Evolutionary conservation across 2,329 filamentous ascomycete genomes (phyloP), one percentile per base, ranked within the genome.

Genomic region (Fusarium piperis): DNA sequence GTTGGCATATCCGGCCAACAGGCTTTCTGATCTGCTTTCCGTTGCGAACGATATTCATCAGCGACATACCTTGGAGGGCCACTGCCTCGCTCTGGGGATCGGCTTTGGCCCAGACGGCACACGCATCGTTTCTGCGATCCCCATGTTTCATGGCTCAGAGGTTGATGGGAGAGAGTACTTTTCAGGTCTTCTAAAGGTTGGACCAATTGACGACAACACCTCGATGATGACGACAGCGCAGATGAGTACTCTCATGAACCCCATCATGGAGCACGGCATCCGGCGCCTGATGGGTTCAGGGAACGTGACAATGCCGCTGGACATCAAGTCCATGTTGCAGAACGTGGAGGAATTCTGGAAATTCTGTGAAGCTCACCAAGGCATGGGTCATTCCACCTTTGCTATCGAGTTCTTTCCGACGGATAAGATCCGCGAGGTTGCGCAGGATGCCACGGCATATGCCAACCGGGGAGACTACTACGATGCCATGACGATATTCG

Each of bases 401-500:
- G 75, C 83, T 1, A 81, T 85, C 6, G 85, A 88, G 67, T 78
- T 83, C 26, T 80, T 82, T 26, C 80, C 85, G 20, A 81, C 82
- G 60, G 72, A 76, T 4, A 82, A 83, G 71, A 77, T 83, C 26
- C 77, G 79, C 2, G 72, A 78, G n/a, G 77, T 84, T 6, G 72
- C 78, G 0, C 68, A 78, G 1, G 67, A 77, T 3, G 80, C 78
- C 1, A 87, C 82, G 7, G 82, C 85, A 0, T 85, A 85, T 62
- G 82, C 84, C 4, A 85, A 83, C 66, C 80, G 85, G 6, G 84
- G 83, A 9, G 74, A 74, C 7, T 83, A 84, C 38, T 84, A 84
- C 67, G 85, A 87, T 53, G 81, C 81, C 2, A 77, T 83, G 58
- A 78, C 83, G 3, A 72, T 75, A 7, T 78, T 84, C 32, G 78